Base-by-base conservation (phyloP, 805 yeast genomes). In the Candida krabiensis region DNA sequence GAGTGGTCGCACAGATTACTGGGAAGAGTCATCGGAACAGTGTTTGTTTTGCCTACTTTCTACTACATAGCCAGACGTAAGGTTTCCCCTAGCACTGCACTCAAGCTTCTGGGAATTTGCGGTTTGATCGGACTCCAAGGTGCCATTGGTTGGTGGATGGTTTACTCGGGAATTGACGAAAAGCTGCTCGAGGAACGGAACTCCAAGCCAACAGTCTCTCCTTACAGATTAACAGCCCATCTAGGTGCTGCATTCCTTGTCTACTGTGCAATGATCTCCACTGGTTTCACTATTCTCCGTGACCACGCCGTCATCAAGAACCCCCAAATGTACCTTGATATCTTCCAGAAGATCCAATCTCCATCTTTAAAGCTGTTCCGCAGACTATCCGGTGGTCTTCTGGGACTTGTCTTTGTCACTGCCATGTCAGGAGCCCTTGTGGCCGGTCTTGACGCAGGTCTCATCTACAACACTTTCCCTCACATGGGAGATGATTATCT, bases 81-180 rank as follows among this genome's bases (percentile, higher is more conserved):
- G 46, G 79, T 91, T 9, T 79, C 89, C 2, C 64, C 77, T 3
- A 80, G 79, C 41, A 83, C 86, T 3, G 81, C 86, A 33, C 68
- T 69, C 40, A 74, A 87, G 49, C 68, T 93, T 12, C 62, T 86
- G 15, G 86, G 86, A 2, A 75, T 93, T 31, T 76, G 95, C 28
- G 79, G 73, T 0, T 66, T 93, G 35, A 71, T 93, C 41, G 99
- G 96, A 9, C 67, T 93, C 33, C 99, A 93, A 69, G 99, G 99
- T 37, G 85, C 83, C 37, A 83, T 93, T 49, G 99, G 99, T 22
- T 93, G 99, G 99, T 93, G 99, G 99, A 93, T 93, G 99, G 99
- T 93, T 36, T 80, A 86, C 54, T 87, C 96, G 8, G 99, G 99
- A 21, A 72, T 93, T 39, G 95, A 89, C 58, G 84, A 83, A 55